Evolutionary conservation across 2,329 filamentous ascomycete genomes (phyloP), one percentile per base, ranked within the genome.

Genomic region (Parafenestella ontariensis): DNA sequence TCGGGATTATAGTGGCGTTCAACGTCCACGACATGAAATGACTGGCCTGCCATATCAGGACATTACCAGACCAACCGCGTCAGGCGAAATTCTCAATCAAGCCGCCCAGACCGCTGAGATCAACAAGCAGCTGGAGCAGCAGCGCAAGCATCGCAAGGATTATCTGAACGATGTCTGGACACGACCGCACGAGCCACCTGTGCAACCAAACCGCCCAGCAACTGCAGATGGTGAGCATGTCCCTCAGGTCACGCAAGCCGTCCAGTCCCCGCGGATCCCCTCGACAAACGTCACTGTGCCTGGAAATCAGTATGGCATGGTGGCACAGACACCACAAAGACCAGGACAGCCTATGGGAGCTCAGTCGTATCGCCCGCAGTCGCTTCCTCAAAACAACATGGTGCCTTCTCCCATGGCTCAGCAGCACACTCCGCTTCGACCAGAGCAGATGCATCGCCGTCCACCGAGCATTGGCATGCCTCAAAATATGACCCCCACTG

Each of bases 81-180:
- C 91, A 24, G 82, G 85, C 42, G 94, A 98, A 67, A 87, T 98
- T 49, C 83, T 95, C 61, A 89, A 90, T 41, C 92, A 97, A 75
- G 91, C 92, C 24, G 87, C 91, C 46, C 91, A 96, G 59, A 89
- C 94, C 17, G 91, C 92, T 53, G 94, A 98, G 65, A 96, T 89
- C 79, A 98, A 94, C 79, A 92, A 95, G 67, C 85, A 85, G 42
- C 82, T 98, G 46, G 92, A 90, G 68, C 85, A 90, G 65, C 89
- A 93, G 74, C 89, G 94, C 54, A 87, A 87, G 34, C 88, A 90
- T 76, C 89, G 95, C 54, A 85, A 83, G 54, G 88, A 93, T 54
- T 96, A 92, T 64, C 82, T 96, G 61, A 88, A 94, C 49, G 87
- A 87, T 50, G 85, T 92, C 61, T 98, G 93, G 90, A 86, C 89